A percentile compares a stretch with the other conserved stretches of the same genome.
These are phyloP conservation scores for Monosporascus ibericus DNA, from an alignment of 2,329 filamentous ascomycete species.

Conservation along the genomic window DNA sequence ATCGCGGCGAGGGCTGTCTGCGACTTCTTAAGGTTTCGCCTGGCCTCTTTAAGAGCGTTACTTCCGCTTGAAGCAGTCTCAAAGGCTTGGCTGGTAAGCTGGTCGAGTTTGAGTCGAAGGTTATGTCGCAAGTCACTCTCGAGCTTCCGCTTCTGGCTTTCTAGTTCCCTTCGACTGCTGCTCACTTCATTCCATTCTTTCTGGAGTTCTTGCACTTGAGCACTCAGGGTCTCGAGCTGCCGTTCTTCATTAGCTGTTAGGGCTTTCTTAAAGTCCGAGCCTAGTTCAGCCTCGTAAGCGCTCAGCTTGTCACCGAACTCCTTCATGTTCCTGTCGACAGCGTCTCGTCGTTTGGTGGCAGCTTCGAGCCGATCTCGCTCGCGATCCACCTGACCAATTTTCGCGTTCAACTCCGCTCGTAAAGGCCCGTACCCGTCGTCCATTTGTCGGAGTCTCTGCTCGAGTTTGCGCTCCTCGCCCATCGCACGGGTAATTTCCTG, in stretches of 20 bases:
- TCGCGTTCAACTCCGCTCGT: constrained; percentile 67
- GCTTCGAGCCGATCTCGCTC: constrained; percentile 68
- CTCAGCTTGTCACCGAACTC: constrained; percentile 68
- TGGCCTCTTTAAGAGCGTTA: constrained; percentile 68
- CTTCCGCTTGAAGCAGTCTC: constrained; percentile 58
- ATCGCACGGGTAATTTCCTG: constrained; percentile 86
- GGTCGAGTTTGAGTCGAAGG: constrained; percentile 77
- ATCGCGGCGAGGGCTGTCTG: constrained; percentile 62
- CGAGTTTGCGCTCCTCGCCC: constrained; percentile 74
- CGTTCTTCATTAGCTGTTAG: constrained; percentile 77
- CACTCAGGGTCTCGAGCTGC: constrained; percentile 66
- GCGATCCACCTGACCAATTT: constrained; percentile 67
- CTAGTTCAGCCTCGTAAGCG: constrained; percentile 73
- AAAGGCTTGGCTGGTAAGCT: constrained; percentile 70
- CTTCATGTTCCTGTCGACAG: constrained; percentile 69
- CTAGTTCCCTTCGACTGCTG: constrained; percentile 66
- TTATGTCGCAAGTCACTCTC: constrained; percentile 89
- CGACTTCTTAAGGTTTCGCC: constrained; percentile 75
- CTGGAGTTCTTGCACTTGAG: constrained; percentile 65
- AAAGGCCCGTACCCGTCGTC: constrained; percentile 79
- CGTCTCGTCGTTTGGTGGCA: constrained; percentile 57
- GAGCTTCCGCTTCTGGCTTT: constrained; percentile 73
- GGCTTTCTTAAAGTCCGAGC: constrained; percentile 86
- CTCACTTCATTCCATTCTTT: constrained; percentile 72
- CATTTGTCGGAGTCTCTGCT: constrained; percentile 70